Percentiles rank a stretch among this genome's conserved stretches.
These are phyloP conservation scores for Tubosaeta sp. DNA, from an alignment of 768 basidiomycete genomes.

Conservation along the genomic window DNA sequence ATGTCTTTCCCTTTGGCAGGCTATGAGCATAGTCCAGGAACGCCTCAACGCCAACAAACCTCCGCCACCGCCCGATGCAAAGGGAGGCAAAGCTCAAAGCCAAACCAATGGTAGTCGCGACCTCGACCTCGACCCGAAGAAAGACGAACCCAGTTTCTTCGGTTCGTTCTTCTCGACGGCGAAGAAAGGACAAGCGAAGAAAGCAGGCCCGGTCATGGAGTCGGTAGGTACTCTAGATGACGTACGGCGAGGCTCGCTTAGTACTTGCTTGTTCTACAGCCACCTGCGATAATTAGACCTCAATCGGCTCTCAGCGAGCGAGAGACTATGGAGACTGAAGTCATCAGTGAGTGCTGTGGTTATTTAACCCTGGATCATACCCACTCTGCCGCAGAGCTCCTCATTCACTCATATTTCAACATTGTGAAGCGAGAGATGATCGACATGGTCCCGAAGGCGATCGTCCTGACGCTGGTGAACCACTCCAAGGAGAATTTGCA, in stretches of 20 bases:
- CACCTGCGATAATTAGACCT: conserved; percentile 84
- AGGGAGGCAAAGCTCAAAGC: conserved; percentile 57
- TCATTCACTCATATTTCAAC: conserved; percentile 96
- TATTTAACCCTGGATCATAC: not conserved
- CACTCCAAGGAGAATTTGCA: conserved; percentile 94
- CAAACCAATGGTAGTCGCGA: conserved; percentile 91
- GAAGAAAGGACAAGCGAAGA: conserved; percentile 57
- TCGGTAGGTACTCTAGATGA: conserved; percentile 36
- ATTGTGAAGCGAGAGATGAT: conserved; percentile 99
- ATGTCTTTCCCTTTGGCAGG: conserved; percentile 41
- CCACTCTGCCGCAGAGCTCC: conserved; percentile 58
- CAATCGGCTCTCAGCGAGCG: conserved; percentile 89
- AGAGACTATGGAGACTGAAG: conserved; percentile 98
- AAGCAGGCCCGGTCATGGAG: conserved; percentile 57
- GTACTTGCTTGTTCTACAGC: conserved; percentile 36
- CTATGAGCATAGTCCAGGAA: conserved; percentile 83
- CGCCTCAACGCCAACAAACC: conserved; percentile 80
- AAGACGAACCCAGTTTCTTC: conserved; percentile 91
- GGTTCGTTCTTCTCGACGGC: conserved; percentile 88
- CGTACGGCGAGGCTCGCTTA: conserved; percentile 11
- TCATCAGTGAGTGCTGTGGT: conserved; percentile 78
- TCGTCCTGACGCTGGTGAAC: conserved; percentile 85
- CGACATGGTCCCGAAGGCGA: conserved; percentile 98
- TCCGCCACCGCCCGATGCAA: conserved; percentile 56
- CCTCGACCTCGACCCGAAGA: conserved; percentile 84